Conservation (phyloP, 768 basidiomycete genomes). For the Amanita muscaria region DNA sequence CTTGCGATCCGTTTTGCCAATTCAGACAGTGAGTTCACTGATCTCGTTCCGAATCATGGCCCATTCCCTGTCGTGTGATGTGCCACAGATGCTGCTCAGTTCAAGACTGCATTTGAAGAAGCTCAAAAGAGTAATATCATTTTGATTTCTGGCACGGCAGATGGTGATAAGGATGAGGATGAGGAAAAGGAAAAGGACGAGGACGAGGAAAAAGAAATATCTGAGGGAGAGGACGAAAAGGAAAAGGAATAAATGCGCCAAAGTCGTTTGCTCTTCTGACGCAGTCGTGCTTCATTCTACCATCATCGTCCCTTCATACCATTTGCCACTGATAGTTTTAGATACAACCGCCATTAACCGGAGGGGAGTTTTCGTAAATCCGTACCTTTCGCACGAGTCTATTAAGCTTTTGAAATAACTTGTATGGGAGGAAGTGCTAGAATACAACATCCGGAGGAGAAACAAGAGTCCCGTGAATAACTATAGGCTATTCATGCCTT, state of each 20-base stretch:
- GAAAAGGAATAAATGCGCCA: slow-evolving; percentile 22
- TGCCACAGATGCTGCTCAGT: slow-evolving; percentile 66
- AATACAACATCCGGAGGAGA: slow-evolving; percentile 5
- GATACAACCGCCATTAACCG: slow-evolving; percentile 8
- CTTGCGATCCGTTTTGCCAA: slow-evolving; percentile 98
- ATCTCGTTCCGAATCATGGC: background rate
- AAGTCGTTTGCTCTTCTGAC: background rate
- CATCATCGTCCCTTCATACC: slow-evolving; percentile 11
- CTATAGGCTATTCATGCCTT: slow-evolving; percentile 22
- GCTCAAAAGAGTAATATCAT: slow-evolving; percentile 66
- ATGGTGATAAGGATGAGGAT: slow-evolving; percentile 18
- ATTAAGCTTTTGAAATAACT: slow-evolving; percentile 1
- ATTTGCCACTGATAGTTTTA: slow-evolving; percentile 19
- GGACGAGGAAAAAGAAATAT: slow-evolving; percentile 17
- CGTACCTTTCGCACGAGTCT: background rate
- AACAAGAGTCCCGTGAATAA: slow-evolving; percentile 1
- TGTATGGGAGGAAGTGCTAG: slow-evolving; percentile 1
- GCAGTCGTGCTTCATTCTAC: background rate
- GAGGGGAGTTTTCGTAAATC: slow-evolving; percentile 1
- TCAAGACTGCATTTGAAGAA: slow-evolving; percentile 84
- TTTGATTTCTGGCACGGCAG: slow-evolving; percentile 20
- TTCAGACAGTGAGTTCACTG: slow-evolving; percentile 66
- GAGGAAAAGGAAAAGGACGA: slow-evolving; percentile 24
- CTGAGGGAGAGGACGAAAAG: slow-evolving; percentile 25
- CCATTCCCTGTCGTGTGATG: slow-evolving; percentile 1